phyloP scores from a whole-genome alignment of 139 green algal genomes.

The Tetraselmis striata region DNA sequence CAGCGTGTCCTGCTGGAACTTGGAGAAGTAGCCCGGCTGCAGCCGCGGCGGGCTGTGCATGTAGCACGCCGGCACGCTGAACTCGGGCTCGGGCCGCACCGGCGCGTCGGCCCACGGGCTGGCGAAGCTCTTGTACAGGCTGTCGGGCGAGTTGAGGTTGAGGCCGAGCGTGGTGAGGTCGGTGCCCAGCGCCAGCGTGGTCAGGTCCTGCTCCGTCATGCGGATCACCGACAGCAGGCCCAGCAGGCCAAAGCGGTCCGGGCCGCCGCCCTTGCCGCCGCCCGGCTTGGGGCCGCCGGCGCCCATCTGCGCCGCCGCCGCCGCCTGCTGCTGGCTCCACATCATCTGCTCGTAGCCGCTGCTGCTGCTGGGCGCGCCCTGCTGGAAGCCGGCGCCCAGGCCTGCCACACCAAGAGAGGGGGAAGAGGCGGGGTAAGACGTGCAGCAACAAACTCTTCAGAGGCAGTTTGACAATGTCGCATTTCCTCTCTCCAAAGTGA shows the following conservation, averaged over 20 bases:
- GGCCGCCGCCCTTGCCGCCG: constrained; percentile 7
- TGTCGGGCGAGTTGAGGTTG: constrained; percentile 82
- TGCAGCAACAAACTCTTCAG: too few relatives aligned
- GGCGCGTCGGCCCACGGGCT: constrained; percentile 77
- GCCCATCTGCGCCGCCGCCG: not conserved
- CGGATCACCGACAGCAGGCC: constrained; percentile 89
- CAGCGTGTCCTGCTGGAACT: constrained; percentile 95
- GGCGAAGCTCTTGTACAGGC: constrained; percentile 74
- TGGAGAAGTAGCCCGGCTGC: constrained; percentile 79
- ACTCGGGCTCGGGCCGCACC: constrained; percentile 68
- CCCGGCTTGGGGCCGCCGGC: not conserved
- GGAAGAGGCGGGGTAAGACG: too few relatives aligned
- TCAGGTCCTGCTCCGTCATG: constrained; percentile 88
- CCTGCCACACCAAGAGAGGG: too few relatives aligned
- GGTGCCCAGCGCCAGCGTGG: constrained; percentile 88
- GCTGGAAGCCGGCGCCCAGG: constrained; percentile 3
- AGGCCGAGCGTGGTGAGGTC: constrained; percentile 94
- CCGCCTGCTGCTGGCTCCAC: constrained; percentile 14
- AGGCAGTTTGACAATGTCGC: too few relatives aligned
- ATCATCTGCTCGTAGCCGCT: constrained; percentile 9
- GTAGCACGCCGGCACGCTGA: constrained; percentile 82
- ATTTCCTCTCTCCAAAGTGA: too few relatives aligned
- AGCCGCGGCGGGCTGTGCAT: constrained; percentile 64
- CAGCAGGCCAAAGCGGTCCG: constrained; percentile 83
- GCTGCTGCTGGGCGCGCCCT: not conserved